Conservation (phyloP, 352 stramenopile species). For the Pythium dissimile region DNA sequence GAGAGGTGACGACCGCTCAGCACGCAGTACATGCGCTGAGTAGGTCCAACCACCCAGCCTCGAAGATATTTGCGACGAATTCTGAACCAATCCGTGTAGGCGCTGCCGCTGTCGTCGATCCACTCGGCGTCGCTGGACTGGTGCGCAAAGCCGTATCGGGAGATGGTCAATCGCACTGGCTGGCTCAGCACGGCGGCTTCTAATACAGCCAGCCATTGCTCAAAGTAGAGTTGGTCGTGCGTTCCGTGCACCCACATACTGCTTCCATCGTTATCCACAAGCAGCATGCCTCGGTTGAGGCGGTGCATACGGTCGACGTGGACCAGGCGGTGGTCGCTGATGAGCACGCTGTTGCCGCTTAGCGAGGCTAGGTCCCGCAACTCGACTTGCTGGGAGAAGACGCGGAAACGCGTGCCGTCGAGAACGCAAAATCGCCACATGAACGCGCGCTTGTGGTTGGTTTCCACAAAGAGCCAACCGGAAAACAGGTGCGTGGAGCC, state of each 20-base stretch:
- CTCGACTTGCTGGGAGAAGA: slow-evolving; percentile 13
- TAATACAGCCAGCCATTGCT: slow-evolving; percentile 35
- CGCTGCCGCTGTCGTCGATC: not conserved
- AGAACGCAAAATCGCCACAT: slow-evolving; percentile 41
- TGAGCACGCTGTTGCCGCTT: not conserved
- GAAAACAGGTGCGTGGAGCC: slow-evolving; percentile 16
- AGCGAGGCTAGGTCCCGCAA: not conserved
- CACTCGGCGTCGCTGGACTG: slow-evolving; percentile 13
- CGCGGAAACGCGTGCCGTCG: slow-evolving; percentile 29
- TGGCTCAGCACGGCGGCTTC: slow-evolving; percentile 13
- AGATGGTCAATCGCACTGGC: slow-evolving; percentile 5
- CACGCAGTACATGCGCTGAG: slow-evolving; percentile 32
- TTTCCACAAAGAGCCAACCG: slow-evolving; percentile 37
- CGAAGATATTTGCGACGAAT: slow-evolving; percentile 16
- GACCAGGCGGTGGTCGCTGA: slow-evolving; percentile 13
- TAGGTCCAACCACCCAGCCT: slow-evolving; percentile 15
- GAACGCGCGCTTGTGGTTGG: slow-evolving; percentile 30
- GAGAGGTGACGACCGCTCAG: slow-evolving; percentile 28
- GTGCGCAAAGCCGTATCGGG: slow-evolving; percentile 14
- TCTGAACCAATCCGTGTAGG: slow-evolving; percentile 31
- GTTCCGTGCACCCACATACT: slow-evolving; percentile 36
- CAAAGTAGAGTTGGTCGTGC: slow-evolving; percentile 30
- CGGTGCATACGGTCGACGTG: slow-evolving; percentile 38
- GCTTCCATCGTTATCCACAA: slow-evolving; percentile 26
- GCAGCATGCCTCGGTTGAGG: slow-evolving; percentile 38